Base-by-base conservation (phyloP, 352 stramenopile species). In the Phytophthora sansomeana region DNA sequence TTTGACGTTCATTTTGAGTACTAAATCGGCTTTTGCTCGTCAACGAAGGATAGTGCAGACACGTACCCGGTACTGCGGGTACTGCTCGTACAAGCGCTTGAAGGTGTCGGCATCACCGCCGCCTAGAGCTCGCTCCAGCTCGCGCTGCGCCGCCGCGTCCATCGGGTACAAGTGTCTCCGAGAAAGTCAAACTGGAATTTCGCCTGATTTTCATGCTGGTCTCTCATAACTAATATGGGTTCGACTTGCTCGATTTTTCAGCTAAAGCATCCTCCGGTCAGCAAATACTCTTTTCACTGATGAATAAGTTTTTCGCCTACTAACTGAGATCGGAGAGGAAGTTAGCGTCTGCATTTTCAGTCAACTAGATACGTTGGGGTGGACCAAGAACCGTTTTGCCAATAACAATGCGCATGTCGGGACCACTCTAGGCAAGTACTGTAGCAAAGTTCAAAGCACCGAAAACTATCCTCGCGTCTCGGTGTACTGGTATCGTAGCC, bases 11-110 rank as follows among this genome's bases (percentile, higher is more conserved):
- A 14, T 24, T 24, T 24, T 1, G 21, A n/a, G n/a, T 1, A 24
- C 1, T 24, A 3, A 24, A 24, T 48, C 16, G 5, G 8, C 17
- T 35, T 28, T 29, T 41, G 10, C 36, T 21, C 30, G 28, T 7
- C n/a, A 58, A 42, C 51, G 19, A 4, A 46, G 17, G 5, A 30
- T 48, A 21, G 32, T 47, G 6, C 43, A 26, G 24, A 38, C 35
- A 60, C 62, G 56, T 33, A 78, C 70, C 26, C 70, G 66, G 47
- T 72, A 65, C 41, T 67, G 66, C 30, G 50, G 38, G 51, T 72
- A 38, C 17, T 41, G 66, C 32, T 72, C 57, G 21, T 69, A 73
- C 41, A 69, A 39, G 2, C 35, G 50, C 44, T 61, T 63, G 29
- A 78, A 71, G 14, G 46, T 39, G 30, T 69, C 56, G 30, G 49